Conservation (phyloP, 371 early-diverging fungal species). For the Mortierella sp. region DNA sequence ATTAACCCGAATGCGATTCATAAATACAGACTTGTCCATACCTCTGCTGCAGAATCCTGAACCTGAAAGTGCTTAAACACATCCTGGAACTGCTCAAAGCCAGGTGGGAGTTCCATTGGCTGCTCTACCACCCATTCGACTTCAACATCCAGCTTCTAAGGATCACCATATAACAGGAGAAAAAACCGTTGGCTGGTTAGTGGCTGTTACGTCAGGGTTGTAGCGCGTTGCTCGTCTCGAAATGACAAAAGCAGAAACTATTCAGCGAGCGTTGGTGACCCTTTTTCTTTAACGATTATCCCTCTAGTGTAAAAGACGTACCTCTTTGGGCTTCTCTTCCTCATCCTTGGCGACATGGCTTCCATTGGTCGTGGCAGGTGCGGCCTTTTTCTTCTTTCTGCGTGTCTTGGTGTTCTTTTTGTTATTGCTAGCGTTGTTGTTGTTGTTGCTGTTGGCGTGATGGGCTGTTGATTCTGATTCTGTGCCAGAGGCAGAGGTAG, state of each 20-base stretch:
- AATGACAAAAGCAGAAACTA: neutral
- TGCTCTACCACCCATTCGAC: constrained; percentile 54
- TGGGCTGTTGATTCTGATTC: constrained; percentile 34
- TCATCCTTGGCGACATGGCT: constrained; percentile 14
- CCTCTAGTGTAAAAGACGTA: neutral
- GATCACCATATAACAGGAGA: neutral
- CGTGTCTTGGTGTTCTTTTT: constrained; percentile 37
- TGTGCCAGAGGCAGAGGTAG: constrained; percentile 31
- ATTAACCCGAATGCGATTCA: neutral
- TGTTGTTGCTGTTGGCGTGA: constrained; percentile 13
- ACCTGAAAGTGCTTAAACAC: constrained; percentile 54
- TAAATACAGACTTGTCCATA: constrained; percentile 8
- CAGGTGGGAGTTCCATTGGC: constrained; percentile 40
- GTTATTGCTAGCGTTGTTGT: constrained; percentile 4
- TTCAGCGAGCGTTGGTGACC: neutral
- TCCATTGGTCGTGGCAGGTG: constrained; percentile 15
- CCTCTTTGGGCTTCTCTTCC: constrained; percentile 28
- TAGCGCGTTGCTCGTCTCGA: neutral
- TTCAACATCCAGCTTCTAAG: constrained; percentile 36
- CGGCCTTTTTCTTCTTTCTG: constrained; percentile 49
- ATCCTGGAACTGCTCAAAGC: constrained; percentile 45
- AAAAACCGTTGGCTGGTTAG: neutral
- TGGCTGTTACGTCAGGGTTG: neutral
- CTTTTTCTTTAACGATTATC: neutral
- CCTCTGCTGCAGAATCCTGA: constrained; percentile 27